Evolutionary conservation across 208 protist genomes (phyloP), one percentile per base, ranked within the genome.

Genomic region (Naegleria fowleri): DNA sequence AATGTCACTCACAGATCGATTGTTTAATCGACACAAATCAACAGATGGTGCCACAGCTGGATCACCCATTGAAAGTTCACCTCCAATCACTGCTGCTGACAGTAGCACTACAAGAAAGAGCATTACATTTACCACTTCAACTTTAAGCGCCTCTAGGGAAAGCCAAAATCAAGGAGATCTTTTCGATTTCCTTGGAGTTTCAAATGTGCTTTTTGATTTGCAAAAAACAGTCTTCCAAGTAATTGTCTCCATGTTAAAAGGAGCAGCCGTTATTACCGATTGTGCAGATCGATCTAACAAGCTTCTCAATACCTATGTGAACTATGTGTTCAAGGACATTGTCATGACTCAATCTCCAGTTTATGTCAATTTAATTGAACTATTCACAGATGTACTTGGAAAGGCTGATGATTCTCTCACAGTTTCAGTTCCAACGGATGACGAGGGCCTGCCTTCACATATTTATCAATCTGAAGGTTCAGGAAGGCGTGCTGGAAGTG

Each of bases 271-370:
- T 55, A 15, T 38, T 39, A 13, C 7, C 2, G 85, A 59, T 36
- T 38, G 41, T 25, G 22, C 43, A 7, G 85, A 38, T 13, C 22
- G 43, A 51, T 38, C 4, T 33, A 88, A 88, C 36, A 51, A 43
- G 13, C 36, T 88, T 22, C 36, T 88, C 0, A 39, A 15, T 13
- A 39, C 43, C 15, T 88, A 88, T 58, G 85, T 88, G 7, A 13
- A 55, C 22, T 59, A 88, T 16, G n/a, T 88, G 9, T 88, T 88
- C 41, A 88, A 88, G 9, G 85, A 88, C n/a, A 43, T 88, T 38
- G n/a, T 88, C 22, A 88, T 88, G 85, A 88, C 85, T 36, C 29
- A 29, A 36, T 39, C 25, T 59, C 85, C 85, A 38, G 19, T 88
- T 38, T 88, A 43, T n/a, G 29, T 55, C 0, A 38, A 41, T 88